Conservation (phyloP, 2,329 filamentous ascomycete genomes). For the Venturia aucupariae region DNA sequence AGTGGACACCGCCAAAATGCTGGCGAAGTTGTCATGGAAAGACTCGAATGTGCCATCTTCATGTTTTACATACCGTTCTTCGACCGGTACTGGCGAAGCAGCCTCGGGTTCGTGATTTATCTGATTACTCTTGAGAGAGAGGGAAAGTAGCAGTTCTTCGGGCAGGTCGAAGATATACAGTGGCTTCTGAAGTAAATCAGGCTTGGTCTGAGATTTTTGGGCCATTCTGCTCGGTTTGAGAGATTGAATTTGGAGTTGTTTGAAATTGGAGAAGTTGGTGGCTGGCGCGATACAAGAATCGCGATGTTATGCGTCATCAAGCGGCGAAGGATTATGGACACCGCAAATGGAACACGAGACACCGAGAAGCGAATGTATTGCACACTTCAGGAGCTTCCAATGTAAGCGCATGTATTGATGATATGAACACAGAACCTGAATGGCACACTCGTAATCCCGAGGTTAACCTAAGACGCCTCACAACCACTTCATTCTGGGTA, state of each 20-base stretch:
- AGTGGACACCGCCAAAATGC: not conserved
- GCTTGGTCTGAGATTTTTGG: not conserved
- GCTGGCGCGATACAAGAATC: not conserved
- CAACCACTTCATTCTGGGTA: not conserved
- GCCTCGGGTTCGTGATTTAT: slow-evolving; percentile 27
- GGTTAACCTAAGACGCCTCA: not conserved
- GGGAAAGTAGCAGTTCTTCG: slow-evolving; percentile 57
- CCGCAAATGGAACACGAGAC: not conserved
- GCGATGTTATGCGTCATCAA: not conserved
- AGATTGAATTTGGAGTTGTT: not conserved
- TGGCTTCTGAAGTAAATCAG: slow-evolving; percentile 26
- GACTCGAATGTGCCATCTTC: not conserved
- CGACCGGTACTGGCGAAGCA: slow-evolving; percentile 18
- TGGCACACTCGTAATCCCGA: not conserved
- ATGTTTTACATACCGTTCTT: slow-evolving; percentile 20
- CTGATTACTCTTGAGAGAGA: slow-evolving; percentile 46
- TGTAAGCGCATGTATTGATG: not conserved
- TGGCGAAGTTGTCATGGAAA: not conserved
- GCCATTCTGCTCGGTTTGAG: not conserved
- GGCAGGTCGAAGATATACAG: slow-evolving; percentile 67
- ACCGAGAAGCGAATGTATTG: no score
- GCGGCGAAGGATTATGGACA: not conserved
- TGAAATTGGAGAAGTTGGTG: not conserved
- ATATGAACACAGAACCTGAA: not conserved
- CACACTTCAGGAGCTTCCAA: not conserved